Conservation (phyloP, 2,329 filamentous ascomycete genomes). For the Nemania diffusa region DNA sequence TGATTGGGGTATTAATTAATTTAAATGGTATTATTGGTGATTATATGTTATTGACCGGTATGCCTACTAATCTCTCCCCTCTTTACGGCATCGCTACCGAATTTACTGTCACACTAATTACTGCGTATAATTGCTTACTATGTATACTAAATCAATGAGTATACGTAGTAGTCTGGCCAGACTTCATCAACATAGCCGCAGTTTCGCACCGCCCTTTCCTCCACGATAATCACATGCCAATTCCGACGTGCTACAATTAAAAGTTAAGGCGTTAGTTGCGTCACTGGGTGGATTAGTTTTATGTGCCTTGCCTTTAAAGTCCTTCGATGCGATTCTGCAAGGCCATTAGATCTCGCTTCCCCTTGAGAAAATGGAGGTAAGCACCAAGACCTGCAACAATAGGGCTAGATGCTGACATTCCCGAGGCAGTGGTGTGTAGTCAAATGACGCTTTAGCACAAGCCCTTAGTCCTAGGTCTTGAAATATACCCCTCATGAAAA, state of each 20-base stretch:
- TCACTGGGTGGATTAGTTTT: conserved; percentile 27
- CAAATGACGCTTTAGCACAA: conserved; percentile 7
- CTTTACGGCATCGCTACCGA: not conserved
- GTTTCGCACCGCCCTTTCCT: not conserved
- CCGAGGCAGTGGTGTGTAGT: conserved; percentile 51
- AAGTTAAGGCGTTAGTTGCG: conserved; percentile 38
- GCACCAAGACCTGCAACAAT: conserved; percentile 63
- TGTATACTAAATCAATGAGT: too few species aligned
- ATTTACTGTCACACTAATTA: not conserved
- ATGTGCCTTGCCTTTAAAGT: conserved; percentile 28
- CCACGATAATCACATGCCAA: not conserved
- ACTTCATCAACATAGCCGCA: not conserved
- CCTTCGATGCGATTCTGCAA: conserved; percentile 37
- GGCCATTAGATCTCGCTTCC: conserved; percentile 16
- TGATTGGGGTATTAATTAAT: too few species aligned
- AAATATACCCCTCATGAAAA: not conserved
- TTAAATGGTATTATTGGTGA: too few species aligned
- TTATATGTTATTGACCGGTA: too few species aligned
- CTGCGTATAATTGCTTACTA: too few species aligned
- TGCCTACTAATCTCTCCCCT: not conserved
- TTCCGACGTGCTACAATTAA: conserved; percentile 33
- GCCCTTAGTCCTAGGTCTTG: not conserved
- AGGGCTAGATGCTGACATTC: conserved; percentile 65
- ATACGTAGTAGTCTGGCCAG: not conserved
- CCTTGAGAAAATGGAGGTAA: conserved; percentile 52